Percentiles rank a stretch among this genome's conserved stretches.
These are phyloP conservation scores for Trichoderma asperellum DNA, from an alignment of 2,329 filamentous ascomycete genomes.

Conservation along the genomic window DNA sequence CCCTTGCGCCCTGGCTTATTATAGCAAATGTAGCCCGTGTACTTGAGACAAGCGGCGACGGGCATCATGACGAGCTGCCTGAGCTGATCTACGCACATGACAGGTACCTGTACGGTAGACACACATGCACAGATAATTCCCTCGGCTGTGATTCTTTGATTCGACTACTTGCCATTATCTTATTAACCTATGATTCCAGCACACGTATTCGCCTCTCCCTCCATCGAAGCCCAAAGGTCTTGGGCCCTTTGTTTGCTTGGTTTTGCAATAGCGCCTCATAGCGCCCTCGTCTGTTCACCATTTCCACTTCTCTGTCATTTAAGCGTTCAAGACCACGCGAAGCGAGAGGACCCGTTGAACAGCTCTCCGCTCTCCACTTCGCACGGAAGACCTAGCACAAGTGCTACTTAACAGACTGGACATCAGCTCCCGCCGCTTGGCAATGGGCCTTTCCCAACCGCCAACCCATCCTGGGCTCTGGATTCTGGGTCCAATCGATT, in stretches of 20 bases:
- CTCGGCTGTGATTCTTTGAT: constrained; percentile 27
- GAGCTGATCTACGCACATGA: constrained; percentile 21
- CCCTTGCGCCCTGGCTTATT: constrained; percentile 1
- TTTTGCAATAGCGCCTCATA: constrained; percentile 20
- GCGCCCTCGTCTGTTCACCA: constrained; percentile 13
- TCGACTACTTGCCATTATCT: constrained; percentile 5
- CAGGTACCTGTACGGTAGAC: constrained; percentile 12
- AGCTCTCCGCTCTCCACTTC: constrained; percentile 26
- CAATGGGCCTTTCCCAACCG: constrained; percentile 21
- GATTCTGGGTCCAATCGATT: constrained; percentile 26
- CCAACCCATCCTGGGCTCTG: constrained; percentile 23
- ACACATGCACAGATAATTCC: constrained; percentile 20
- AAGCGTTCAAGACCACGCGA: constrained; percentile 23
- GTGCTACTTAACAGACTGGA: constrained; percentile 6
- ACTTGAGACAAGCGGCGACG: constrained; percentile 1
- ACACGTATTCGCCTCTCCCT: constrained; percentile 11
- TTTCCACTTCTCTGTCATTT: constrained; percentile 14
- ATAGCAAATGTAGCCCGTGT: not conserved
- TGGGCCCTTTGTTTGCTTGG: constrained; percentile 4
- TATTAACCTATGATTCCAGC: constrained; percentile 4
- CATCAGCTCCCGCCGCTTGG: constrained; percentile 21
- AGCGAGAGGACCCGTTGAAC: constrained; percentile 14
- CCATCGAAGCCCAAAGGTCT: not conserved
- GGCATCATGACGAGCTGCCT: constrained; percentile 1
- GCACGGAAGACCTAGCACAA: constrained; percentile 2